These are phyloP conservation scores for Betula pendula DNA, from an alignment of 306 rosid species.

Conservation along the genomic window DNA sequence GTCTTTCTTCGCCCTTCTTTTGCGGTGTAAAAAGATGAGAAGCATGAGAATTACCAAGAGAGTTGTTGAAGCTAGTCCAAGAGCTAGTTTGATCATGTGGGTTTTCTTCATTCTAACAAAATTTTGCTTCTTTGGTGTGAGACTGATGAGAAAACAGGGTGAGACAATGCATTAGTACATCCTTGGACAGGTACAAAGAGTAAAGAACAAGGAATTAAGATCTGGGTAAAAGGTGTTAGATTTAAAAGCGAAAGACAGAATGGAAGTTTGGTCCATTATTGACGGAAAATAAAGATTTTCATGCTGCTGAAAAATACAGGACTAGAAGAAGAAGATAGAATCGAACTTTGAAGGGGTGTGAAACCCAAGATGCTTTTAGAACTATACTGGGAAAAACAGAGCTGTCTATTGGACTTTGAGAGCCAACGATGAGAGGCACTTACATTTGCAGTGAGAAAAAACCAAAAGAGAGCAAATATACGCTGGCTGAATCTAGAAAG, in stretches of 20 bases:
- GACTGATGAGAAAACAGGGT: slow-evolving; percentile 11
- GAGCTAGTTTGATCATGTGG: slow-evolving; percentile 51
- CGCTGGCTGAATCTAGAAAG: slow-evolving; percentile 46
- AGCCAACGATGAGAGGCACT: background rate
- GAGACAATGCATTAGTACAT: slow-evolving; percentile 1
- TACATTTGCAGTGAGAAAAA: slow-evolving; percentile 20
- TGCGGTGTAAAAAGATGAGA: slow-evolving; percentile 45
- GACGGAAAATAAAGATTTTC: slow-evolving; percentile 4
- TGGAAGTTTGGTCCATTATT: slow-evolving; percentile 22
- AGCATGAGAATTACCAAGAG: slow-evolving; percentile 41
- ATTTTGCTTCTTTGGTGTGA: slow-evolving; percentile 11
- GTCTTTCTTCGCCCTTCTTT: slow-evolving; percentile 40
- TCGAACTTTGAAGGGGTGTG: slow-evolving; percentile 40
- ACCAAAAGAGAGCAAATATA: slow-evolving; percentile 28
- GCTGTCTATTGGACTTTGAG: slow-evolving; percentile 21
- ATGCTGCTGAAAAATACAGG: slow-evolving; percentile 29
- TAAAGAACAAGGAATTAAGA: slow-evolving; percentile 26
- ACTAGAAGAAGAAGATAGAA: slow-evolving; percentile 47
- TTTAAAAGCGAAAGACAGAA: slow-evolving; percentile 7
- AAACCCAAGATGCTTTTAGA: slow-evolving; percentile 36
- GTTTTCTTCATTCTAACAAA: slow-evolving; percentile 36
- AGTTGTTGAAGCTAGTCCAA: slow-evolving; percentile 39
- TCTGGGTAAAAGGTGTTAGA: slow-evolving; percentile 35
- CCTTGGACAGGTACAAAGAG: slow-evolving; percentile 23
- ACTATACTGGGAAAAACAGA: slow-evolving; percentile 16